These are phyloP conservation scores for Hortaea werneckii DNA, from an alignment of 2,329 filamentous ascomycete species.

Conservation along the genomic window DNA sequence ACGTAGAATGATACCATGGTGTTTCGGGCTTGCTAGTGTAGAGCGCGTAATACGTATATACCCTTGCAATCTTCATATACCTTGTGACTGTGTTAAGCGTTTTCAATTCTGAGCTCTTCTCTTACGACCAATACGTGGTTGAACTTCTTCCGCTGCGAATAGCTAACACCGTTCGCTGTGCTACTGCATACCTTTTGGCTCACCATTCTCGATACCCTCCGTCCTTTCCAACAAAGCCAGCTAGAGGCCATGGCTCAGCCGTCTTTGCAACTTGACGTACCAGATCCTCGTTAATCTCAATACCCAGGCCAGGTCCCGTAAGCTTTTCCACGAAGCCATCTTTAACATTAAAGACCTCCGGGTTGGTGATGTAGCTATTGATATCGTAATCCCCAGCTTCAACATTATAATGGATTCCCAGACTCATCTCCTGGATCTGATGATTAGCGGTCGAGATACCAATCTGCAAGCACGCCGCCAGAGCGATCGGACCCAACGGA, in stretches of 20 bases:
- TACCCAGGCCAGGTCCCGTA: slow-evolving; percentile 22
- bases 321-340: slow-evolving; percentile 20
- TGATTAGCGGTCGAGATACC: slow-evolving; percentile 54
- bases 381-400: slow-evolving; percentile 53
- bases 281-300: slow-evolving; percentile 50
- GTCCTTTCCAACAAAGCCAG: slow-evolving; percentile 58
- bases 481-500: slow-evolving; percentile 60
- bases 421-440: slow-evolving; percentile 66
- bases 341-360: slow-evolving; percentile 18
- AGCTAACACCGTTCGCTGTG: no score
- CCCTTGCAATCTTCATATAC: no score
- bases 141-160: no score
- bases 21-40: no score
- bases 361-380: slow-evolving; percentile 22
- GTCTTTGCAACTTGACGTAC: slow-evolving; percentile 50
- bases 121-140: no score
- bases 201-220: slow-evolving; percentile 60
- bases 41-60: no score
- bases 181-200: no score
- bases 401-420: slow-evolving; percentile 69
- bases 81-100: no score
- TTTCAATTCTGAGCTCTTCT: no score
- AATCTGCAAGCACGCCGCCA: slow-evolving; percentile 62
- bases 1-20: no score
- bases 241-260: slow-evolving; percentile 54